Evolutionary conservation across 176 grass and related monocot species (phyloP).

Genomic region (Oryza glumipatula): DNA sequence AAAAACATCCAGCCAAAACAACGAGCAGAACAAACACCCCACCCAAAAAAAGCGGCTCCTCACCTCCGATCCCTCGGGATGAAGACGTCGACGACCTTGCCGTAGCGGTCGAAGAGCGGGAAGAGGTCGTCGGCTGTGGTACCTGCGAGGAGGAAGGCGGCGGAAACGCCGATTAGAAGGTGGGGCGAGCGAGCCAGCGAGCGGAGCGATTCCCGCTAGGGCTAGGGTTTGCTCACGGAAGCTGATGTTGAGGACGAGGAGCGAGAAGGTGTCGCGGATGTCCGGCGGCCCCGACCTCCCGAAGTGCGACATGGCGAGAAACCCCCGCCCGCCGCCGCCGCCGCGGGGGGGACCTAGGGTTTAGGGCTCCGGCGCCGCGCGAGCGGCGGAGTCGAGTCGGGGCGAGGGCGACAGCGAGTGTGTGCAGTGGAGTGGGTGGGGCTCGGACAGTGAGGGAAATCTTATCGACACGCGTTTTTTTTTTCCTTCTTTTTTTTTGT

Average conservation of each 20-base stretch:
- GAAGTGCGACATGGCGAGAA: conserved; percentile 83
- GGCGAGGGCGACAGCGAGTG: background rate
- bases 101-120: conserved; percentile 94
- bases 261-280: conserved; percentile 86
- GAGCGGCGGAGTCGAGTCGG: background rate
- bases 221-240: conserved; percentile 71
- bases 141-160: conserved; percentile 39
- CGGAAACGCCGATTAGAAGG: conserved; percentile 11
- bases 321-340: background rate
- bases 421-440: conserved; percentile 21
- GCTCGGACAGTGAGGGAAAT: background rate
- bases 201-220: conserved; percentile 6
- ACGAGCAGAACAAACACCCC: background rate
- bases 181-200: background rate
- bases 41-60: background rate
- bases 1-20: background rate
- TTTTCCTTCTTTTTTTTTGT: background rate
- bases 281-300: conserved; percentile 90
- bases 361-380: conserved; percentile 52
- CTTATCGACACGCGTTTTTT: conserved; percentile 35
- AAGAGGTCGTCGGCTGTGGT: conserved; percentile 91
- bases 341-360: conserved; percentile 11
- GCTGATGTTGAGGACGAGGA: conserved; percentile 97
- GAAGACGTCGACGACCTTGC: conserved; percentile 96
- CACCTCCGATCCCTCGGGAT: conserved; percentile 95